phyloP scores from a whole-genome alignment of 768 basidiomycete genomes.

The Mycena metata region DNA sequence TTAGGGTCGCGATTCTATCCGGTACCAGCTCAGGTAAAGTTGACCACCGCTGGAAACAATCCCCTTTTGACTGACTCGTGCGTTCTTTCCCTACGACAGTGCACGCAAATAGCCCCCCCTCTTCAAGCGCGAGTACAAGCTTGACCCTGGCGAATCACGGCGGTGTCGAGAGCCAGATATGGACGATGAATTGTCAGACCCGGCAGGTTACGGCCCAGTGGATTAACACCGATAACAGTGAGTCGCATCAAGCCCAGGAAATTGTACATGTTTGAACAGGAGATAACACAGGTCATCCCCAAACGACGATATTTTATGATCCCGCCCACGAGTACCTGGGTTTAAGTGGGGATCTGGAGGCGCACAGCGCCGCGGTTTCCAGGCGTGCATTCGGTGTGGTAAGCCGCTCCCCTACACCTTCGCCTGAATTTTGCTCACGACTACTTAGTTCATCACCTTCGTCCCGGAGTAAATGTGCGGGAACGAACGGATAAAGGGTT shows the following conservation, averaged over 20 bases:
- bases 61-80: neutral
- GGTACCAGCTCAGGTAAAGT: conserved; percentile 7
- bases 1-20: conserved; percentile 9
- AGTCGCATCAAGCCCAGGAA: neutral
- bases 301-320: conserved; percentile 23
- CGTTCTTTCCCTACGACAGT: neutral
- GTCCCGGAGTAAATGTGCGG: too few species aligned
- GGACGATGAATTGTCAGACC: conserved; percentile 25
- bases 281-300: neutral
- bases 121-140: conserved; percentile 17
- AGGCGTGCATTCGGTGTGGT: conserved; percentile 1
- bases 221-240: conserved; percentile 18
- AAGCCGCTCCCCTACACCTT: neutral
- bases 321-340: neutral
- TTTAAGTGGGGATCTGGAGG: conserved; percentile 8
- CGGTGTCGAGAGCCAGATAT: conserved; percentile 19
- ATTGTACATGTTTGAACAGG: neutral
- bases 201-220: conserved; percentile 18
- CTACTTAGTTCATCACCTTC: too few species aligned
- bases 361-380: neutral
- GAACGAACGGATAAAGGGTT: too few species aligned
- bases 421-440: too few species aligned
- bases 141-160: neutral
- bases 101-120: conserved; percentile 3
- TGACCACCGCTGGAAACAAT: neutral